Evolutionary conservation across 163 green algal species (phyloP), one percentile per base, ranked within the genome.

Genomic region (Chlamydomonas reinhardtii): DNA sequence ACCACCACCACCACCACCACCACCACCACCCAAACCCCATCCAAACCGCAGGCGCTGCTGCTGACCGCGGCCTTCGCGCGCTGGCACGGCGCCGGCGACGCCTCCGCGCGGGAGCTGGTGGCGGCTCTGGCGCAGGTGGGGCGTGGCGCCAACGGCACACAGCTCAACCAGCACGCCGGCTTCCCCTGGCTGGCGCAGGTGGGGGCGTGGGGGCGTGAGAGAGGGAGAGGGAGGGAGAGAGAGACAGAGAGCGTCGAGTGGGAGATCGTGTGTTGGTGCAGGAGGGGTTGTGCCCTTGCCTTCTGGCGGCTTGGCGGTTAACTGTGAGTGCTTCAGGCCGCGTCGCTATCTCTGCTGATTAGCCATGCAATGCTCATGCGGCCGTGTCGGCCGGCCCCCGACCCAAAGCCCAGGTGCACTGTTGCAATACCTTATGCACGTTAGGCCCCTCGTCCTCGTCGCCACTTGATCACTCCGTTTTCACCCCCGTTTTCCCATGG

Each of bases 141-240:
- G 48, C 34, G 37, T 19, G n/a, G 37, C 32, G 66, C 32, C 22
- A 66, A 61, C 31, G 78, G 78, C 66, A 66, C 61, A 31, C 76
- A 85, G 66, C 78, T 75, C 66, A 59, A 32, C n/a, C n/a, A 32
- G 43, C 76, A 85, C 43, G 35, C 65, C 16, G 25, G 31, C 66
- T 85, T 85, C 66, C 78, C 78, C 19, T 85, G 78, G 78, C 78
- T 85, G 48, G 48, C 37, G 22, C 66, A 76, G 78, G 78, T 76
- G 65, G 2, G 73, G 8, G 69, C 27, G 68, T 5, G 68, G 14
- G 32, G 5, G 29, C 5, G 65, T 6, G 14, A 6, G 65, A 8
- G 29, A 3, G 65, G 22, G 65, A 19, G 65, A 4, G 29, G 2
- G 31, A 22, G 16, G 15, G 68, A 12, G 31, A 24, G 31, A 6